phyloP scores from a whole-genome alignment of 768 basidiomycete genomes.

The Boletus coccyginus region DNA sequence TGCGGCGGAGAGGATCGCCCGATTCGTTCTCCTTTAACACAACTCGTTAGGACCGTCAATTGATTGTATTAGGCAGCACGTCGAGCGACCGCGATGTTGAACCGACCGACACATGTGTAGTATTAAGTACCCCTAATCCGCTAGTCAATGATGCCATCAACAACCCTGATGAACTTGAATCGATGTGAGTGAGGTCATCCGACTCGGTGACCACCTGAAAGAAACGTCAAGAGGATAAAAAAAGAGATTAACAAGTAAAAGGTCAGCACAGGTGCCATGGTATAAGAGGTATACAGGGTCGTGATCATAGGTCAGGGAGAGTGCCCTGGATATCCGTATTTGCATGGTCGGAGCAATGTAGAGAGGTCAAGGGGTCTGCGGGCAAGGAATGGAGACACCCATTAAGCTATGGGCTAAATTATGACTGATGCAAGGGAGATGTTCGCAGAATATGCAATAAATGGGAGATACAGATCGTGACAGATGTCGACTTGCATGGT shows the following conservation, averaged over 20 bases:
- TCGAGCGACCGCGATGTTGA: not conserved
- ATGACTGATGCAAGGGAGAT: slow-evolving; percentile 16
- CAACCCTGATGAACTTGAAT: slow-evolving; percentile 5
- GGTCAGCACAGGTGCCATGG: slow-evolving; percentile 13
- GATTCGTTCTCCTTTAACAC: not conserved
- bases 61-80: not conserved
- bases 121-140: slow-evolving; percentile 11
- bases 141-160: slow-evolving; percentile 11
- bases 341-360: slow-evolving; percentile 1
- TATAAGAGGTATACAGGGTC: slow-evolving; percentile 22
- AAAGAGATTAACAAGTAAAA: slow-evolving; percentile 1
- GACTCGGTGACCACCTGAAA: slow-evolving; percentile 1
- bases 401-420: slow-evolving; percentile 20
- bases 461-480: slow-evolving; percentile 21
- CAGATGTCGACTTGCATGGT: not conserved
- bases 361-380: slow-evolving; percentile 2
- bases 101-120: not conserved
- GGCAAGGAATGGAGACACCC: slow-evolving; percentile 16
- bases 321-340: slow-evolving; percentile 14
- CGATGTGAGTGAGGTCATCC: not conserved
- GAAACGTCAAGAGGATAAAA: not conserved
- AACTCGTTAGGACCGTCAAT: too few relatives aligned
- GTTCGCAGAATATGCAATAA: slow-evolving; percentile 23
- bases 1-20: slow-evolving; percentile 9
- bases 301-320: slow-evolving; percentile 4